A percentile compares a stretch with the other conserved stretches of the same genome.
phyloP scores from a whole-genome alignment of 1,139 yeast genomes.

The Yamadazyma atmosphaerica region DNA sequence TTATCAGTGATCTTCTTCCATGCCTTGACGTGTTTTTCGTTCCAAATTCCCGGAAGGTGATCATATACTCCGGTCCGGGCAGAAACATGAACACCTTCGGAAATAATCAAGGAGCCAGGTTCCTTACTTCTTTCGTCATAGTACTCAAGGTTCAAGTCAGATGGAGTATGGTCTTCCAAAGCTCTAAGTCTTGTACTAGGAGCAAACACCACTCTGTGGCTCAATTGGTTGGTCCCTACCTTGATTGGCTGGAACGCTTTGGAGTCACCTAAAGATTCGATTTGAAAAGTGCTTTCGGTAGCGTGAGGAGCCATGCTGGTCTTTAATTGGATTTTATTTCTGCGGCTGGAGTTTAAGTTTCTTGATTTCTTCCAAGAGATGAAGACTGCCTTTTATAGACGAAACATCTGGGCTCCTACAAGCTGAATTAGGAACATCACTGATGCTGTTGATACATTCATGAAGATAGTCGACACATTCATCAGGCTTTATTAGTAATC shows the following conservation, averaged over 20 bases:
- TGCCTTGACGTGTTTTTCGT: conserved; percentile 39
- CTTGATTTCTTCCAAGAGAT: too few relatives aligned
- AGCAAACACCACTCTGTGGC: conserved; percentile 49
- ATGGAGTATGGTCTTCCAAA: conserved; percentile 39
- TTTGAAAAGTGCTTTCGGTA: conserved; percentile 3
- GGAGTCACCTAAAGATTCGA: conserved; percentile 13
- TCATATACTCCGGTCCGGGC: conserved; percentile 37
- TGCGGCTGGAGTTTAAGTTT: too few relatives aligned
- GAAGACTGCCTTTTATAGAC: too few relatives aligned
- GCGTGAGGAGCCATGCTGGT: conserved; percentile 1
- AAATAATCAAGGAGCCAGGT: conserved; percentile 38
- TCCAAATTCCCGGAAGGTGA: conserved; percentile 56
- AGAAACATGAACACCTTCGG: conserved; percentile 35
- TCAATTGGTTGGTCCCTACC: conserved; percentile 38
- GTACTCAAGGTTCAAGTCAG: conserved; percentile 47
- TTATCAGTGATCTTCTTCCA: conserved; percentile 52
- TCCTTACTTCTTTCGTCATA: conserved; percentile 52
- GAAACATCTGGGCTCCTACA: too few relatives aligned
- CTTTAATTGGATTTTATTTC: too few relatives aligned
- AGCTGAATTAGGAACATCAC: too few relatives aligned
- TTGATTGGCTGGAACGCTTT: conserved; percentile 50
- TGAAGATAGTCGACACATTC: too few relatives aligned
- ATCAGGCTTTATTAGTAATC: too few relatives aligned
- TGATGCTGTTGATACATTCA: too few relatives aligned
- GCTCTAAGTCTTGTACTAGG: conserved; percentile 59